A percentile compares a stretch with the other conserved stretches of the same genome.
Evolutionary conservation across 306 rosid genomes (phyloP).

Genomic region (Trichosanthes truncata): DNA sequence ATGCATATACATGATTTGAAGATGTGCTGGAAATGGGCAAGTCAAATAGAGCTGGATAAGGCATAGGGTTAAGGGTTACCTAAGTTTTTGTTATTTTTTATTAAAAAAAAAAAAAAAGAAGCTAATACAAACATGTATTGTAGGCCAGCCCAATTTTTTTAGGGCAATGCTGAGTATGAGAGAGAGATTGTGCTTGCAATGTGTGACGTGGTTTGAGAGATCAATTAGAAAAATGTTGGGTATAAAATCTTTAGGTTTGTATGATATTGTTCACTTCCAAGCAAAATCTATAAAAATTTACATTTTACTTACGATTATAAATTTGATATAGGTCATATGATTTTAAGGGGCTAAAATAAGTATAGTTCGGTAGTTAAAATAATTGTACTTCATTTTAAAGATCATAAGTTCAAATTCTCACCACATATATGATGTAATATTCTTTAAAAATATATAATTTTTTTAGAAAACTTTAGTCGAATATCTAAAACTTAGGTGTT

Average conservation of each 20-base stretch:
- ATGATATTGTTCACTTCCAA: no score
- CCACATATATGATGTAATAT: no score
- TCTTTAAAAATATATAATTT: no score
- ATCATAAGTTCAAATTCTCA: no score
- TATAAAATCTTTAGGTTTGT: not conserved
- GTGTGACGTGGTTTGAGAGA: not conserved
- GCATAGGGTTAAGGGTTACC: not conserved
- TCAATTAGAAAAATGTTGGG: not conserved
- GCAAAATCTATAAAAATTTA: no score
- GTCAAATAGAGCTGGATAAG: conserved; percentile 3
- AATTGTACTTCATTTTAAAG: no score
- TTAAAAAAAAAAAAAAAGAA: not conserved
- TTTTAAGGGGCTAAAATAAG: no score
- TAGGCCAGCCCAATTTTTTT: not conserved
- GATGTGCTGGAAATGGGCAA: not conserved
- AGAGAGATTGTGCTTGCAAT: not conserved
- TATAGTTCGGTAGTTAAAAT: no score
- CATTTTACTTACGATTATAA: no score
- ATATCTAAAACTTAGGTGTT: no score
- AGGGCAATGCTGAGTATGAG: not conserved
- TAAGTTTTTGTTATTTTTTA: not conserved
- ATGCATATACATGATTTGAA: not conserved
- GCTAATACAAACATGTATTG: not conserved
- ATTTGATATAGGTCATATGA: no score
- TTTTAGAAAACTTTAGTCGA: no score